phyloP scores from a whole-genome alignment of 2,329 filamentous ascomycete species.

The Colletotrichum abscissum region DNA sequence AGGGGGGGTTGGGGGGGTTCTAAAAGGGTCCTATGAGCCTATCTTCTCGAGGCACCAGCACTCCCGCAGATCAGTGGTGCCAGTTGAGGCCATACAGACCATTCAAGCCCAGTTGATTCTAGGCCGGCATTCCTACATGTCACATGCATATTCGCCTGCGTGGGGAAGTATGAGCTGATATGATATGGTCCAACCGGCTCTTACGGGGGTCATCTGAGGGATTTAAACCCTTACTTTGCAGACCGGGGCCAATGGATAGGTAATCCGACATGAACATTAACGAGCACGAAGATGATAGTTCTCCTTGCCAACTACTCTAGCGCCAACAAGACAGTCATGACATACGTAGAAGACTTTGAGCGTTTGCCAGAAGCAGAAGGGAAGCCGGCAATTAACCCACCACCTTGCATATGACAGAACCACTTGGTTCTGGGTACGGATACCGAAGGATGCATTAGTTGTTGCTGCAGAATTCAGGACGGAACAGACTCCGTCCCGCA shows the following conservation, averaged over 20 bases:
- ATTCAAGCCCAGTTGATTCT: not conserved
- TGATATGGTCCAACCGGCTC: not conserved
- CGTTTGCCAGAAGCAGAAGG: slow-evolving; percentile 5
- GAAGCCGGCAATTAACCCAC: slow-evolving; percentile 1
- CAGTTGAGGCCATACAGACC: not conserved
- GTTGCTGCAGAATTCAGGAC: not conserved
- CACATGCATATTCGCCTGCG: not conserved
- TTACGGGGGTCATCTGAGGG: slow-evolving; percentile 17
- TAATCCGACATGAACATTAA: not conserved
- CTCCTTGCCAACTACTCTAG: not conserved
- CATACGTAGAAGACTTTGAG: not conserved
- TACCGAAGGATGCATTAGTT: not conserved
- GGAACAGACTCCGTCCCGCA: not conserved
- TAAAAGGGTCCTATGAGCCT: not conserved
- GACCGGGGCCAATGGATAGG: not conserved
- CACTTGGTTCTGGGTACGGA: slow-evolving; percentile 3
- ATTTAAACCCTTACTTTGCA: slow-evolving; percentile 8
- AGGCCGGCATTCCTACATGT: not conserved
- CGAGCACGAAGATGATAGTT: not conserved
- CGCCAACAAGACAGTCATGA: not conserved
- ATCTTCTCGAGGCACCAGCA: not conserved
- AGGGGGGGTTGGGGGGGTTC: not conserved
- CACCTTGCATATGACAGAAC: not conserved
- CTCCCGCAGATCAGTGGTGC: not conserved
- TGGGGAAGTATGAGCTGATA: not conserved